phyloP scores from a whole-genome alignment of 2,329 filamentous ascomycete species.

The Aspergillus sp. region DNA sequence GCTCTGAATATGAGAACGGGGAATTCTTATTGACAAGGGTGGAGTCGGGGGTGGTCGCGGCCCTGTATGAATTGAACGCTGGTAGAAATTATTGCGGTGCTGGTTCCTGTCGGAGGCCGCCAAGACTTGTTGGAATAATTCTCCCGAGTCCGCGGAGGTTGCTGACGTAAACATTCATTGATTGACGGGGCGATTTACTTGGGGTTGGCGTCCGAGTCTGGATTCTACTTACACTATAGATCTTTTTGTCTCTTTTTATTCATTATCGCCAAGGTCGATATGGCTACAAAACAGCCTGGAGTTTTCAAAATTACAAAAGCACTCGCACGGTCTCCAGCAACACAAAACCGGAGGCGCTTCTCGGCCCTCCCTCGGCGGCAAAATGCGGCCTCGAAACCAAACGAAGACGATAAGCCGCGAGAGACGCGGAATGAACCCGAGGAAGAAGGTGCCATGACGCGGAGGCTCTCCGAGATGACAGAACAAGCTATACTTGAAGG shows the following conservation, averaged over 20 bases:
- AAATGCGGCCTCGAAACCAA: conserved; percentile 18
- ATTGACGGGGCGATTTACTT: background rate
- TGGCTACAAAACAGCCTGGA: conserved; percentile 22
- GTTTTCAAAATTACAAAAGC: conserved; percentile 16
- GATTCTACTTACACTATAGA: background rate
- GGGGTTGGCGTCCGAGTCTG: background rate
- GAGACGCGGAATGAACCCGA: conserved; percentile 24
- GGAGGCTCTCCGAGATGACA: conserved; percentile 59
- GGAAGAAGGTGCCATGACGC: conserved; percentile 57
- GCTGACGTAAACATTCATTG: conserved; percentile 4
- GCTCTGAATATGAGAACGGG: background rate
- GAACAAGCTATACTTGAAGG: conserved; percentile 58
- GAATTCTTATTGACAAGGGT: too few relatives aligned
- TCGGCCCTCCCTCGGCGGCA: conserved; percentile 25
- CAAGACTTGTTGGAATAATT: conserved; percentile 3
- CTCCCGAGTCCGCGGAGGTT: conserved; percentile 5
- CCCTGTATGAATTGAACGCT: background rate
- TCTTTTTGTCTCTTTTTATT: background rate
- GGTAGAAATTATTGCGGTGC: conserved; percentile 15
- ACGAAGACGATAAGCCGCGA: conserved; percentile 14
- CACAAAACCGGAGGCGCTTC: conserved; percentile 18
- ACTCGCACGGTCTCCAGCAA: conserved; percentile 14
- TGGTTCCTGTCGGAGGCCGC: background rate
- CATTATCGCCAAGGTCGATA: conserved; percentile 9
- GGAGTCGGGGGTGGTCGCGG: background rate